phyloP scores from a whole-genome alignment of 257 asterid species.

The Salvia rosmarinus region DNA sequence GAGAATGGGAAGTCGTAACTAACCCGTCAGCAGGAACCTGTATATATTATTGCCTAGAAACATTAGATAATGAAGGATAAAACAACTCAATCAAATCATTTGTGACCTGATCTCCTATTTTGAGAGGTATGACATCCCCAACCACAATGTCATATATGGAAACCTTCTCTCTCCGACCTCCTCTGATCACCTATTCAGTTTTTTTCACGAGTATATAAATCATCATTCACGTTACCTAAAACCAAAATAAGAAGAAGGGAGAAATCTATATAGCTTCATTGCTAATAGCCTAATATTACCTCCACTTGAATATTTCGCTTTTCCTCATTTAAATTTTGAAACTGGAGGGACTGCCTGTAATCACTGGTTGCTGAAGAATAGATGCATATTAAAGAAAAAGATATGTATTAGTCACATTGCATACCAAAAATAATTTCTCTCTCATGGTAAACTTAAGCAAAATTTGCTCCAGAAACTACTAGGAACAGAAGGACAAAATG shows the following conservation, averaged over 20 bases:
- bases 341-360: slow-evolving; percentile 92
- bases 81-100: slow-evolving; percentile 25
- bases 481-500: slow-evolving; percentile 21
- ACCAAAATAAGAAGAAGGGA: slow-evolving; percentile 10
- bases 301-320: slow-evolving; percentile 86
- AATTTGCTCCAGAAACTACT: not conserved
- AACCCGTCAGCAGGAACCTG: slow-evolving; percentile 97
- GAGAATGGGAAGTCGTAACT: slow-evolving; percentile 81
- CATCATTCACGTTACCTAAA: slow-evolving; percentile 2
- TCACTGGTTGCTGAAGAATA: slow-evolving; percentile 78
- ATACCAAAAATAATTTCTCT: not conserved
- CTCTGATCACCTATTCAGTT: slow-evolving; percentile 70
- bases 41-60: slow-evolving; percentile 26
- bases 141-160: slow-evolving; percentile 93
- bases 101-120: slow-evolving; percentile 91
- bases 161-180: slow-evolving; percentile 81
- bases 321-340: slow-evolving; percentile 87
- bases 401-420: slow-evolving; percentile 5
- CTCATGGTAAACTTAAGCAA: slow-evolving; percentile 13
- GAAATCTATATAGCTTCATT: slow-evolving; percentile 12
- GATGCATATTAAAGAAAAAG: slow-evolving; percentile 21
- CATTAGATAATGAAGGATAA: slow-evolving; percentile 25
- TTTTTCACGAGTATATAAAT: slow-evolving; percentile 20
- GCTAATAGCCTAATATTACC: slow-evolving; percentile 61
- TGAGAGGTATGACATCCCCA: slow-evolving; percentile 88